These are phyloP conservation scores for Colletotrichum liaoningense DNA, from an alignment of 2,329 filamentous ascomycete genomes.

Conservation along the genomic window DNA sequence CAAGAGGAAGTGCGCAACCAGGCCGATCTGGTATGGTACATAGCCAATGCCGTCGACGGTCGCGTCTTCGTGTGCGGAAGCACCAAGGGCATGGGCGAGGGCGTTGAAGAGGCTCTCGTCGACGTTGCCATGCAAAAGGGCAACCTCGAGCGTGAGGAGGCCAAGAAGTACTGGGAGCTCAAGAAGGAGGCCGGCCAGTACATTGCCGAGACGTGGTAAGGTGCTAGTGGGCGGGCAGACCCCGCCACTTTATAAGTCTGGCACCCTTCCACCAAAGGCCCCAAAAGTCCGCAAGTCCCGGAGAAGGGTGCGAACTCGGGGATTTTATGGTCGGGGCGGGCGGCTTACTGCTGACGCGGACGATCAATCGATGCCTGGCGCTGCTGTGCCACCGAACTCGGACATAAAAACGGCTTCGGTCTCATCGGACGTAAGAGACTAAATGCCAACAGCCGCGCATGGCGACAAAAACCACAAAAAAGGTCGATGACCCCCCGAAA, in stretches of 20 bases:
- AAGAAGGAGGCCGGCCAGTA: slow-evolving; percentile 96
- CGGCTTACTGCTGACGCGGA: slow-evolving; percentile 20
- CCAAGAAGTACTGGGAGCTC: slow-evolving; percentile 86
- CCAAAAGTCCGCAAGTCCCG: neutral
- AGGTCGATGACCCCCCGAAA: neutral
- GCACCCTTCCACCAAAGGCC: too few species aligned
- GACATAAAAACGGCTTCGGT: slow-evolving; percentile 12
- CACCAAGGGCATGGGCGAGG: slow-evolving; percentile 97
- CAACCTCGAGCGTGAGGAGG: slow-evolving; percentile 84
- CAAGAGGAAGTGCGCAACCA: slow-evolving; percentile 94
- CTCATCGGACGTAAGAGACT: slow-evolving; percentile 25
- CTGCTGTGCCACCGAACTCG: slow-evolving; percentile 13
- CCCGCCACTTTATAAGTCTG: neutral
- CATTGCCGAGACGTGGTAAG: slow-evolving; percentile 83
- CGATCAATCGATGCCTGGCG: slow-evolving; percentile 6
- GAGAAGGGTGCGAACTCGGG: slow-evolving; percentile 11
- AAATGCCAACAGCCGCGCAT: neutral
- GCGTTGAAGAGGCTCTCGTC: slow-evolving; percentile 87
- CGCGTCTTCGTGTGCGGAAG: slow-evolving; percentile 97
- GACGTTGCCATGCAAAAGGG: slow-evolving; percentile 95
- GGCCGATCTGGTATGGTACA: slow-evolving; percentile 97
- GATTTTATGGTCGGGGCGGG: neutral
- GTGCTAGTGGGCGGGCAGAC: slow-evolving; percentile 6
- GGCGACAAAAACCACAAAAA: slow-evolving; percentile 1
- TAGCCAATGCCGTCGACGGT: slow-evolving; percentile 95